These are phyloP conservation scores for Cladosporium sp. DNA, from an alignment of 2,329 filamentous ascomycete genomes.

Conservation along the genomic window DNA sequence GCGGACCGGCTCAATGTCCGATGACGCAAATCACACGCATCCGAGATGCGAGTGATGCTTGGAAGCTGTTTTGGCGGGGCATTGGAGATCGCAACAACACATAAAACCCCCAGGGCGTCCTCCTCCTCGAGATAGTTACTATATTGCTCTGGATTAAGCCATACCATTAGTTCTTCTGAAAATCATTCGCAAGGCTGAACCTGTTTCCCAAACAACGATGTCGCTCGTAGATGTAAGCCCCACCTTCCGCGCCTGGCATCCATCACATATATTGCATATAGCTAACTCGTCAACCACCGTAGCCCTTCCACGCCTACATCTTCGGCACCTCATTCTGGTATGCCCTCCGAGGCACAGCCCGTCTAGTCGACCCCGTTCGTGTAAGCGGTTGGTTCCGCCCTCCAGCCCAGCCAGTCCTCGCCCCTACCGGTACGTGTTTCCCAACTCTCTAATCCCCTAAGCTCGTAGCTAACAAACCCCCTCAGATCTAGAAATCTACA, in stretches of 20 bases:
- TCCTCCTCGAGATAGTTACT: too few species aligned
- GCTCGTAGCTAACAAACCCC: not conserved
- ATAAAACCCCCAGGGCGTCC: not conserved
- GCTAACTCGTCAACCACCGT: not conserved
- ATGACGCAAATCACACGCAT: conserved; percentile 11
- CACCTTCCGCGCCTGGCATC: not conserved
- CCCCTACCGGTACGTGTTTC: conserved; percentile 30
- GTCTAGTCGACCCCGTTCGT: conserved; percentile 36
- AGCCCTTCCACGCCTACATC: conserved; percentile 31
- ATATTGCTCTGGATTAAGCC: too few species aligned
- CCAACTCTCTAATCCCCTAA: not conserved
- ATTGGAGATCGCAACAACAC: not conserved
- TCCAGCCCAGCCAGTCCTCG: conserved; percentile 27
- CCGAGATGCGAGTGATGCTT: not conserved
- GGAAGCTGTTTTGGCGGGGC: conserved; percentile 4
- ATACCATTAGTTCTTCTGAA: too few species aligned
- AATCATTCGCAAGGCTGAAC: too few species aligned
- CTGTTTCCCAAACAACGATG: too few species aligned
- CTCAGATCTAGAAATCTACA: conserved; percentile 41
- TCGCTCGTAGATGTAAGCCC: conserved; percentile 24
- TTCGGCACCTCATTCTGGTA: conserved; percentile 40
- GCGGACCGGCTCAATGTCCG: not conserved
- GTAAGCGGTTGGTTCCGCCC: conserved; percentile 40
- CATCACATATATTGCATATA: not conserved
- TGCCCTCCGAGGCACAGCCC: conserved; percentile 33